Evolutionary conservation across 139 green algal species (phyloP), one percentile per base, ranked within the genome.

Genomic region (Dunaliella primolecta): DNA sequence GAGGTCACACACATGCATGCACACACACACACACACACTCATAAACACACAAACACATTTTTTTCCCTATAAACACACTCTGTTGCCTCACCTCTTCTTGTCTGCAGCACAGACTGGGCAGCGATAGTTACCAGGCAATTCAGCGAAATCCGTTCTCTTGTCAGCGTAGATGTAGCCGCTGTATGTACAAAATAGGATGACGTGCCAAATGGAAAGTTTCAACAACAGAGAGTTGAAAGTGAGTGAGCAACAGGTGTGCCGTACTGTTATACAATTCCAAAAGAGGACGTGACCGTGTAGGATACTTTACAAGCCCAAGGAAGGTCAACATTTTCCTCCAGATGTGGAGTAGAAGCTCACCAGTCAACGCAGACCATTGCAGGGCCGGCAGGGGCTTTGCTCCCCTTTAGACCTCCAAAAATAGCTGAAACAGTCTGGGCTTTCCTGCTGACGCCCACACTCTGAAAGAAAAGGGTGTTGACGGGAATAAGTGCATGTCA

Each of bases 31-130:
- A n/a, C n/a, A n/a, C n/a, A n/a, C n/a, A n/a, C n/a, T n/a, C n/a
- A 23, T 72, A 29, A 29, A 23, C 56, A 72, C 20, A 29, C 20
- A 72, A 79, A 35, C 7, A 21, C 74, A 79, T 36, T 21, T 7
- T 27, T 35, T 31, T 20, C 7, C 76, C n/a, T 81, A 15, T 55
- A 32, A 37, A 24, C 31, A 23, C 21, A 55, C 20, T 30, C 76
- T 30, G n/a, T 3, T 21, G 30, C 31, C 76, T 3, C 30, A 81
- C 76, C 79, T 38, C 27, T 80, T 80, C 34, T 85, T 85, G 81
- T 34, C 20, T 3, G 81, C 81, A 33, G 33, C 71, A 35, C 81
- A 85, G 30, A 85, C 81, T 36, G 81, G 81, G 81, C 81, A 85
- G 2, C 57, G 25, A 38, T 85, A 85, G 34, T 15, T 31, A 27